These are phyloP conservation scores for Hyaloscypha finlandica DNA, from an alignment of 495 filamentous ascomycete genomes.

Conservation along the genomic window DNA sequence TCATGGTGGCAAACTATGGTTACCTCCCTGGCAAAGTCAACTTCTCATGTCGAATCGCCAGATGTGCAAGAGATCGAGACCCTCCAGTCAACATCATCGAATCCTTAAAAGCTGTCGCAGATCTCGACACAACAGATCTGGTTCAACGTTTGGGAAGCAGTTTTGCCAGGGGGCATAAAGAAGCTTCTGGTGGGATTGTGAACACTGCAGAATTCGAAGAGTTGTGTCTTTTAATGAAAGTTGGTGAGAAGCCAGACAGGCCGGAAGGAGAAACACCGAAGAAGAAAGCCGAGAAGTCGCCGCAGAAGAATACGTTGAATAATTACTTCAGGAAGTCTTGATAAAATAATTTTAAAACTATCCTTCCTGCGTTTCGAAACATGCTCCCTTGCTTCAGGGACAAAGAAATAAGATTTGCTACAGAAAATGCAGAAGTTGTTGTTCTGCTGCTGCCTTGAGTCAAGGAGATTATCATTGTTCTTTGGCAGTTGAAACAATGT, in stretches of 20 bases:
- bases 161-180: constrained; percentile 60
- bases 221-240: constrained; percentile 51
- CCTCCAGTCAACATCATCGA: constrained; percentile 58
- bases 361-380: too few relatives aligned
- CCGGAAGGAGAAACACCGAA: constrained; percentile 35
- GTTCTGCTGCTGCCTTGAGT: not conserved
- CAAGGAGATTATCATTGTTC: not conserved
- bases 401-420: not conserved
- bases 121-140: constrained; percentile 42
- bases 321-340: constrained; percentile 45
- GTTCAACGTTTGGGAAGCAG: constrained; percentile 50
- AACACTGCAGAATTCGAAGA: constrained; percentile 56
- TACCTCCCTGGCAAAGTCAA: constrained; percentile 57
- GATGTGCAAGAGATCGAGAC: constrained; percentile 42
- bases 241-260: constrained; percentile 49
- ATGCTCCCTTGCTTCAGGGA: not conserved
- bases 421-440: not conserved
- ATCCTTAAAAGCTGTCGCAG: constrained; percentile 47
- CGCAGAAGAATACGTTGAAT: constrained; percentile 45
- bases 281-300: constrained; percentile 21
- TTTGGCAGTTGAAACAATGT: not conserved
- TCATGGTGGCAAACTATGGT: constrained; percentile 60
- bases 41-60: constrained; percentile 59
- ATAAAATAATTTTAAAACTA: too few relatives aligned
- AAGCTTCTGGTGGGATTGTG: constrained; percentile 60